Conservation (phyloP, 1,284 basidiomycete genomes). For the Macrocystidia cucumis region DNA sequence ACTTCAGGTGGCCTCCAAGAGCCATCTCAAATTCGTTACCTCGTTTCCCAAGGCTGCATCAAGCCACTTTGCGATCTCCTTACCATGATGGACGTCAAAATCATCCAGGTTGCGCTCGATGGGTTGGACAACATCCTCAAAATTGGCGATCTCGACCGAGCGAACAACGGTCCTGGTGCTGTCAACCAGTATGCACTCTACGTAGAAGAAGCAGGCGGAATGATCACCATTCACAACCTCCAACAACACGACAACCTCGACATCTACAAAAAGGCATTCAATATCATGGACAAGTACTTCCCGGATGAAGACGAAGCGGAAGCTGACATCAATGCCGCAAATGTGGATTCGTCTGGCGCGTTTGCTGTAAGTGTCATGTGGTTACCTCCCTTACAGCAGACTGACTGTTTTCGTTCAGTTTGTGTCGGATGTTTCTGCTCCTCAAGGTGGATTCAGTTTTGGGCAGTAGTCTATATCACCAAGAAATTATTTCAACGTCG, state of each 20-base stretch:
- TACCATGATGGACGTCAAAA: slow-evolving; percentile 99
- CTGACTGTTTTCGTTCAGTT: slow-evolving; percentile 44
- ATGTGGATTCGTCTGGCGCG: slow-evolving; percentile 81
- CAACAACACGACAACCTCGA: slow-evolving; percentile 99
- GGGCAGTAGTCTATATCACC: slow-evolving; percentile 35
- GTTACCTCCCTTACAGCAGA: slow-evolving; percentile 13
- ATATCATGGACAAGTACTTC: slow-evolving; percentile 98
- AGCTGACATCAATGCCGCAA: slow-evolving; percentile 71
- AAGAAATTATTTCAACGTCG: slow-evolving; percentile 2
- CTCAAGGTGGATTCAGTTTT: slow-evolving; percentile 94
- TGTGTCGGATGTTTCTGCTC: slow-evolving; percentile 74
- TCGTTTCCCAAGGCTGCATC: slow-evolving; percentile 97
- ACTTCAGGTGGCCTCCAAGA: slow-evolving; percentile 97
- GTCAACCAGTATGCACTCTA: slow-evolving; percentile 92
- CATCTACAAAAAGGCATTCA: slow-evolving; percentile 99
- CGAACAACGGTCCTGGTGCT: slow-evolving; percentile 75
- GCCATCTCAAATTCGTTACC: slow-evolving; percentile 95
- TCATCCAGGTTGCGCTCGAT: slow-evolving; percentile 96
- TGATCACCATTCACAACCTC: slow-evolving; percentile 97
- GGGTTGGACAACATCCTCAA: slow-evolving; percentile 98
- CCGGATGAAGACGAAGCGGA: slow-evolving; percentile 83
- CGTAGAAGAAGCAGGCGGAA: slow-evolving; percentile 97
- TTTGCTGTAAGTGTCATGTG: slow-evolving; percentile 71
- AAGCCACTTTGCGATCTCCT: slow-evolving; percentile 97
- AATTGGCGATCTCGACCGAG: slow-evolving; percentile 95